Evolutionary conservation across 805 yeast species (phyloP), one percentile per base, ranked within the genome.

Genomic region (Metschnikowia amazonensis): DNA sequence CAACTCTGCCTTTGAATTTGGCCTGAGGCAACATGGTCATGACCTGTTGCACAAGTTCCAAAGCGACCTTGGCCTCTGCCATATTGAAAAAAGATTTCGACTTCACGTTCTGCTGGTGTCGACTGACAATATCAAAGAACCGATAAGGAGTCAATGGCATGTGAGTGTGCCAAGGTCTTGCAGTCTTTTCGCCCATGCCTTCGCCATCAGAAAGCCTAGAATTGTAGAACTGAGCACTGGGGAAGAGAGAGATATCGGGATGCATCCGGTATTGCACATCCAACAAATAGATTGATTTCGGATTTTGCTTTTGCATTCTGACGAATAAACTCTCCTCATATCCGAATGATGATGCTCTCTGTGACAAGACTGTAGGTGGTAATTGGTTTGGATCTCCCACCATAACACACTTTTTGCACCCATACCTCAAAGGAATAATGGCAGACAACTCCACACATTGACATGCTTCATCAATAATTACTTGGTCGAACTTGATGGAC

Each of bases 361-460:
- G 89, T 0, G 97, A 92, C 16, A 94, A 67, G 9, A 92, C 98
- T 0, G 99, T 92, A 0, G 99, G 99, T 0, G 99, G 99, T 51
- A 94, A 75, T 67, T 94, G 99, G 62, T 94, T 90, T 2, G 98
- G 98, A 69, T 94, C 99, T 63, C 99, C 99, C 37, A 94, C 99
- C 95, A 94, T 86, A 40, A 94, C 84, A 68, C 98, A 92, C 45
- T 82, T 80, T 48, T 76, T 82, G 57, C 95, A 86, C 1, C 98
- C 98, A 62, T 90, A 94, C 58, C 95, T 74, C 52, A 94, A 70
- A 0, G 99, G 99, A 56, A 92, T 92, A 21, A 94, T 77, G 0
- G 95, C 86, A 6, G 97, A 88, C 29, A 92, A 62, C 60, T 92
- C 99, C 32, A 94, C 90, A 79, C 96, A 86, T 65, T 92, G 99